Conservation (phyloP, 2,329 filamentous ascomycete species). For the Diaporthe sp. region DNA sequence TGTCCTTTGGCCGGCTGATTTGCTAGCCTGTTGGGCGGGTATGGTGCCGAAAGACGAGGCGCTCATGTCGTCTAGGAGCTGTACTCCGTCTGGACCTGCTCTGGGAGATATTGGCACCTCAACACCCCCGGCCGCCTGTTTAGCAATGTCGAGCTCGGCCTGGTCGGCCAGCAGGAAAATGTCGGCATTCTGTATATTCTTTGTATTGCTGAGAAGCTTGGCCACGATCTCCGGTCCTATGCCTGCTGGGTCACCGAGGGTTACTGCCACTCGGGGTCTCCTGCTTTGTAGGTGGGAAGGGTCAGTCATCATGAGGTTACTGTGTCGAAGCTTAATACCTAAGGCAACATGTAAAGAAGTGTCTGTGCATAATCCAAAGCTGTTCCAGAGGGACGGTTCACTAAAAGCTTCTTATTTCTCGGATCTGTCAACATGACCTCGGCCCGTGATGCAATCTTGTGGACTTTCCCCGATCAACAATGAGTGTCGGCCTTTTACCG, state of each 20-base stretch:
- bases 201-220: slow-evolving; percentile 44
- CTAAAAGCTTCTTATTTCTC: neutral
- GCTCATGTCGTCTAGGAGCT: slow-evolving; percentile 43
- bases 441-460: neutral
- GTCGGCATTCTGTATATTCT: slow-evolving; percentile 42
- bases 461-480: neutral
- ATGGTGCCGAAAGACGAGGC: slow-evolving; percentile 34
- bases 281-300: neutral
- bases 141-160: slow-evolving; percentile 41
- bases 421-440: neutral
- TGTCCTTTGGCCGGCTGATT: slow-evolving; percentile 39
- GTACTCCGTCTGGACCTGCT: slow-evolving; percentile 39
- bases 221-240: slow-evolving; percentile 46
- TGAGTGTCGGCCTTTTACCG: neutral
- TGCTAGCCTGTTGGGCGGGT: slow-evolving; percentile 36
- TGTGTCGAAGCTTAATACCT: neutral
- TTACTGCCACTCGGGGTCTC: slow-evolving; percentile 44
- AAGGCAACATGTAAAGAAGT: neutral
- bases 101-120: slow-evolving; percentile 33
- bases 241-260: slow-evolving; percentile 45
- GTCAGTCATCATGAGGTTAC: neutral
- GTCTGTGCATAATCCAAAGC: neutral
- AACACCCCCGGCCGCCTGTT: slow-evolving; percentile 38
- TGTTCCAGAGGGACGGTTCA: neutral
- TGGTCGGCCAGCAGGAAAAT: slow-evolving; percentile 40